Evolutionary conservation across 768 basidiomycete species (phyloP).

Genomic region (Mycena vulgaris): DNA sequence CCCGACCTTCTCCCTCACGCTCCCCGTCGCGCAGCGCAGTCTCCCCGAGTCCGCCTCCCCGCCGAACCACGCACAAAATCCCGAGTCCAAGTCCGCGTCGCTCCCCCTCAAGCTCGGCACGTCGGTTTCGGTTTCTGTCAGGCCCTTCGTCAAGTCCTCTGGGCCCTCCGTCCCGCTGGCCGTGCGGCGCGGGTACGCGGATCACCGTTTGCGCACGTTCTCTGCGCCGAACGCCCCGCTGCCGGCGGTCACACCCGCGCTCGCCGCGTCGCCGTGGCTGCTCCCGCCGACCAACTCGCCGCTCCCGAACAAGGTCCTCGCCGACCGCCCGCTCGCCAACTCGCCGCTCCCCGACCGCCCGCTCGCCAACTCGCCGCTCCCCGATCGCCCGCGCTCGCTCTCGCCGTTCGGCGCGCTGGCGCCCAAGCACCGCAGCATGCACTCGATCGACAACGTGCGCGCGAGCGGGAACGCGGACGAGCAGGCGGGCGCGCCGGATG

Average conservation of each 20-base stretch:
- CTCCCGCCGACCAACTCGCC: slow-evolving; percentile 19
- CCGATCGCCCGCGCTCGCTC: slow-evolving; percentile 31
- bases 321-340: slow-evolving; percentile 12
- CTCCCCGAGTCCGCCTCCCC: background rate
- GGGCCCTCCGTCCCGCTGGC: slow-evolving; percentile 31
- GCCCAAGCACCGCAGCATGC: background rate
- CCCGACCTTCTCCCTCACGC: slow-evolving; percentile 21
- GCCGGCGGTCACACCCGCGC: background rate
- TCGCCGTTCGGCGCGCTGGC: slow-evolving; percentile 29
- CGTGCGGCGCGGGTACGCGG: slow-evolving; percentile 35
- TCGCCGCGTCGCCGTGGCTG: slow-evolving; percentile 9
- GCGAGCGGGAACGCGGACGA: background rate
- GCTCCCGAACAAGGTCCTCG: background rate
- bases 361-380: slow-evolving; percentile 17
- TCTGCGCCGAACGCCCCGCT: slow-evolving; percentile 37
- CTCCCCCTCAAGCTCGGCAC: slow-evolving; percentile 17
- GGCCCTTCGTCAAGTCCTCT: too few species aligned
- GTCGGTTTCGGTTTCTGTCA: too few species aligned
- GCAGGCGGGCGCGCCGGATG: background rate
- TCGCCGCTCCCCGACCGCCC: slow-evolving; percentile 26
- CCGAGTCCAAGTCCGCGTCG: slow-evolving; percentile 22
- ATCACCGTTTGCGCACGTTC: slow-evolving; percentile 41
- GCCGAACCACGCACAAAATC: background rate
- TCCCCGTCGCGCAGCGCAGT: slow-evolving; percentile 14
- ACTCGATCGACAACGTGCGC: slow-evolving; percentile 8